phyloP scores from a whole-genome alignment of 116 monocot species.

The Phalaenopsis hybrid region DNA sequence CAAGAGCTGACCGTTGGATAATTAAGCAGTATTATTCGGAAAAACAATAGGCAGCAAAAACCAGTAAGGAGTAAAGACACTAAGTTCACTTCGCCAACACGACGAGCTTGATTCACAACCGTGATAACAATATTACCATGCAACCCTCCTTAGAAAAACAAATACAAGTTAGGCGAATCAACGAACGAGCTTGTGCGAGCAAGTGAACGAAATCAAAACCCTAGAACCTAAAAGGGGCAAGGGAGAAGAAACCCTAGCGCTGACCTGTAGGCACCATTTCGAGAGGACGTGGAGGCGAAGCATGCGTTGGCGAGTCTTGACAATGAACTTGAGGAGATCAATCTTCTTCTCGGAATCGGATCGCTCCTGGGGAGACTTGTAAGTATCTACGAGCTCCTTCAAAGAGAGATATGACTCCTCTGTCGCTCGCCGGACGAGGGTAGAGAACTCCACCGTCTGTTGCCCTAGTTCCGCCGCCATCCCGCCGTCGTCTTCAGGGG shows the following conservation, averaged over 20 bases:
- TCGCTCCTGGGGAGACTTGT: constrained; percentile 40
- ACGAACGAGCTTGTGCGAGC: not conserved
- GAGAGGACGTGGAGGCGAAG: constrained; percentile 96
- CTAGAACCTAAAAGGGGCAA: not conserved
- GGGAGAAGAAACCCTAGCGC: constrained; percentile 2
- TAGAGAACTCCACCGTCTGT: constrained; percentile 84
- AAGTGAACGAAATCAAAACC: constrained; percentile 2
- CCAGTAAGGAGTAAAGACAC: not conserved
- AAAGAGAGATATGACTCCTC: constrained; percentile 87
- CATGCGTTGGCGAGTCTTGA: constrained; percentile 89
- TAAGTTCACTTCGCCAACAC: not conserved
- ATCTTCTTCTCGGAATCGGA: constrained; percentile 95
- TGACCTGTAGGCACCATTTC: constrained; percentile 99
- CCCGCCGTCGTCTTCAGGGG: not conserved
- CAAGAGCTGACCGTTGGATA: not conserved
- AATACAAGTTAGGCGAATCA: not conserved
- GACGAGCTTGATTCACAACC: not conserved
- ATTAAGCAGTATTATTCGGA: not conserved
- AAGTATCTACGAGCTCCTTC: constrained; percentile 77
- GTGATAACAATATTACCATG: not conserved
- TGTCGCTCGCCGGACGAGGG: constrained; percentile 73
- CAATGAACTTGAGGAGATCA: constrained; percentile 87
- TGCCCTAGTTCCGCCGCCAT: constrained; percentile 92
- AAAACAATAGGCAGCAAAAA: not conserved
- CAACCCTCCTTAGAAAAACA: not conserved